Conservation (phyloP, 805 yeast species). For the Millerozyma miso region DNA sequence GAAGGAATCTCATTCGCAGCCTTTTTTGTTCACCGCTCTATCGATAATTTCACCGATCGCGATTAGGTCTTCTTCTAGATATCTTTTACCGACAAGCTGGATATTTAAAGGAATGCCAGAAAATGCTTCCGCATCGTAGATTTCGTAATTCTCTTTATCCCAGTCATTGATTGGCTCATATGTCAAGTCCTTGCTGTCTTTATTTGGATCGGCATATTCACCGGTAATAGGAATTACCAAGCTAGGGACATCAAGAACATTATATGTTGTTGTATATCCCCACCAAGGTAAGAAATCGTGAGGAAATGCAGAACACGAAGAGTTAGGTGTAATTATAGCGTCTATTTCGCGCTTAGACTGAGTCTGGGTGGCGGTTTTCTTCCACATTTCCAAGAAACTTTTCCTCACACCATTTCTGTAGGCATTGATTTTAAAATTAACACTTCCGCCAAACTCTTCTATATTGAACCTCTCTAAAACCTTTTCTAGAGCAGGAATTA, state of each 20-base stretch:
- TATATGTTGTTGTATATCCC: constrained; percentile 47
- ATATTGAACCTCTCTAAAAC: constrained; percentile 38
- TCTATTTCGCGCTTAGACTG: constrained; percentile 45
- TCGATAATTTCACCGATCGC: constrained; percentile 21
- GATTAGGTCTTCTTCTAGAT: constrained; percentile 59
- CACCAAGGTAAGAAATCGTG: constrained; percentile 18
- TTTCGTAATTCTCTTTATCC: constrained; percentile 41
- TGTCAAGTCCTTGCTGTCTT: constrained; percentile 28
- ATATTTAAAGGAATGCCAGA: constrained; percentile 61
- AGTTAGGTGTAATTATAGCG: constrained; percentile 44
- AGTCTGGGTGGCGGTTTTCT: constrained; percentile 8
- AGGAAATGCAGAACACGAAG: constrained; percentile 42
- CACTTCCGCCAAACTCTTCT: constrained; percentile 31
- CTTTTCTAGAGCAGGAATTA: constrained; percentile 22
- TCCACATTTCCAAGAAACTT: constrained; percentile 31
- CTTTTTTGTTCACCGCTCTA: not conserved
- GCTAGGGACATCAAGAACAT: constrained; percentile 21
- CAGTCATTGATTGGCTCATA: constrained; percentile 31
- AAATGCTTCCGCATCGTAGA: constrained; percentile 44
- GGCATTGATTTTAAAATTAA: constrained; percentile 39
- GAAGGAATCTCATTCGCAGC: not conserved
- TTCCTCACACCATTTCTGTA: constrained; percentile 34
- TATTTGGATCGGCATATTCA: constrained; percentile 36
- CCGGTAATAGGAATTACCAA: constrained; percentile 52
- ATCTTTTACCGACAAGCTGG: constrained; percentile 59